Evolutionary conservation across 108 stramenopile species (phyloP), one percentile per base, ranked within the genome.

Genomic region (Craspedostauros australis): DNA sequence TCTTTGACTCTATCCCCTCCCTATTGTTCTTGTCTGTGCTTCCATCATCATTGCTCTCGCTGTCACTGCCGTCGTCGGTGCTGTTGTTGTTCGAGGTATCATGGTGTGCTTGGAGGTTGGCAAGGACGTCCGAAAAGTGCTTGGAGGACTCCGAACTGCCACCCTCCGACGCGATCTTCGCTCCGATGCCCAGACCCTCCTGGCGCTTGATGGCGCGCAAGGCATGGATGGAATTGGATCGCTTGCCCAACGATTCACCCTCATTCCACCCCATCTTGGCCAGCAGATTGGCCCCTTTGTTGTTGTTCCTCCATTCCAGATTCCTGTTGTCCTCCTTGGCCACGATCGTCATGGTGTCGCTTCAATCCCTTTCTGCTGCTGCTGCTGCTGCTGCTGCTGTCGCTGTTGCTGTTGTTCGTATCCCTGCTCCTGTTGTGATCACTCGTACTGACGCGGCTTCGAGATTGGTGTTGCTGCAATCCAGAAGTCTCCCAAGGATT

Each of bases 231-330:
- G 25, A 16, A 15, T 61, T 57, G 21, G 46, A 44, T 39, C 64
- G 40, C 28, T 80, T 83, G 27, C 95, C 95, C n/a, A 95, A 69
- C 21, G 84, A 92, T 40, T 72, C 41, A 3, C 88, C 88, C 37
- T 96, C 86, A 40, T 74, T 84, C 91, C 91, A 96, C 24, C 95
- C 95, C 92, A 96, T 93, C 57, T 93, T 92, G 12, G 67, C 34
- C 28, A 96, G 71, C 70, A 94, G 65, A 47, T 67, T 70, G 21
- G 69, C 46, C 0, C 91, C 95, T 7, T 51, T 45, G 58, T 84
- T 81, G 53, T 70, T 68, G 30, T 75, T 67, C 25, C 50, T 66
- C 90, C 90, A 91, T 55, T 72, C 59, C 7, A 71, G 53, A 52
- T 91, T 91, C 9, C 86, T 80, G 8, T 63, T 72, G 50, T 91